Conservation (phyloP, 1,139 yeast species). For the Kazachstania sp. region DNA sequence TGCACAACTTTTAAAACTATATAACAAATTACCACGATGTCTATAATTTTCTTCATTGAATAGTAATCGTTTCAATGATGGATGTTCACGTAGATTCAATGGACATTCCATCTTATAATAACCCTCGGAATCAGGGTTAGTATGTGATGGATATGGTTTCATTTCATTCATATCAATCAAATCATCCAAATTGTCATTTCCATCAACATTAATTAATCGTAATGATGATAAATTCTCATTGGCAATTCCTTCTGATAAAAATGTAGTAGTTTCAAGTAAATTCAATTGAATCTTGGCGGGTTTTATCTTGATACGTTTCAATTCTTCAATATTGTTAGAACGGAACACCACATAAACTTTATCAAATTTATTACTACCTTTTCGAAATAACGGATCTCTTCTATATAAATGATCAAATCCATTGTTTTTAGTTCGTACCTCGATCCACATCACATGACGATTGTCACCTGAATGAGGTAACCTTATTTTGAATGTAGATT, state of each 20-base stretch:
- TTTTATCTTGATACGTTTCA: slow-evolving; percentile 10
- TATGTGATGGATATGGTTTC: slow-evolving; percentile 1
- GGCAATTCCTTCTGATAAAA: slow-evolving; percentile 23
- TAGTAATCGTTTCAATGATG: slow-evolving; percentile 15
- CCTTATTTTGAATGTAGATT: slow-evolving; percentile 16
- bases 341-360: slow-evolving; percentile 16
- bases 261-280: slow-evolving; percentile 21
- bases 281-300: slow-evolving; percentile 20
- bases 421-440: slow-evolving; percentile 16
- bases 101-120: slow-evolving; percentile 17
- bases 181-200: slow-evolving; percentile 3
- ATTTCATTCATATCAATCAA: slow-evolving; percentile 10
- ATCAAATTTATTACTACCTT: slow-evolving; percentile 22
- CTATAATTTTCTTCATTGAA: slow-evolving; percentile 28
- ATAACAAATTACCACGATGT: slow-evolving; percentile 28
- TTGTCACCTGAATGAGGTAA: slow-evolving; percentile 12
- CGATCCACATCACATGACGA: slow-evolving; percentile 20
- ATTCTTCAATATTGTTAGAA: slow-evolving; percentile 3
- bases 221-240: slow-evolving; percentile 24
- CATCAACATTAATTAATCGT: slow-evolving; percentile 16
- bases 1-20: slow-evolving; percentile 26
- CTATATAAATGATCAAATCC: slow-evolving; percentile 19
- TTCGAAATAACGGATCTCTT: slow-evolving; percentile 20
- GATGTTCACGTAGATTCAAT: slow-evolving; percentile 18
- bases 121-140: slow-evolving; percentile 2